phyloP scores from a whole-genome alignment of 2,329 filamentous ascomycete genomes.

The Stemphylium beticola region DNA sequence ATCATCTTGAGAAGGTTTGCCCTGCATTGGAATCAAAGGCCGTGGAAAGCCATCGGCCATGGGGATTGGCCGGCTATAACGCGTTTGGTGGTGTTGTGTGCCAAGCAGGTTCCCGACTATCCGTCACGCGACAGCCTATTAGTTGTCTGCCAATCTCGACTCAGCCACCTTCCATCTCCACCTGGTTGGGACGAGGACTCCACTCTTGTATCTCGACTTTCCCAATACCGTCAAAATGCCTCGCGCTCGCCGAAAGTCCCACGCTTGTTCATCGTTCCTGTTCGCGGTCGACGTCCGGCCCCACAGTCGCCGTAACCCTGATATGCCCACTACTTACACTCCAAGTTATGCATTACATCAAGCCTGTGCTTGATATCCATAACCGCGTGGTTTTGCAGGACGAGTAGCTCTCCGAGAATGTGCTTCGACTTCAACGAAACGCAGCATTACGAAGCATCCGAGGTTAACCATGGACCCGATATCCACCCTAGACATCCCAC shows the following conservation, averaged over 20 bases:
- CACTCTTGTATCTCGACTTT: conserved; percentile 15
- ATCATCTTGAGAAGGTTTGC: conserved; percentile 13
- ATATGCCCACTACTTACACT: not conserved
- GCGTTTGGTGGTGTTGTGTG: conserved; percentile 8
- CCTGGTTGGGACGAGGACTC: conserved; percentile 13
- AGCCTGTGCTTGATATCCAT: not conserved
- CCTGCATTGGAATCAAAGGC: conserved; percentile 9
- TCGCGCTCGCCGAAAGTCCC: conserved; percentile 11
- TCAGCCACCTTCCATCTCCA: conserved; percentile 20
- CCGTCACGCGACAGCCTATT: conserved; percentile 16
- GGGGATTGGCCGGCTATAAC: conserved; percentile 17
- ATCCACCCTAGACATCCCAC: conserved; percentile 2
- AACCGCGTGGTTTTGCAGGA: not conserved
- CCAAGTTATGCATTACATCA: conserved; percentile 1
- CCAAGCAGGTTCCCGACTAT: conserved; percentile 9
- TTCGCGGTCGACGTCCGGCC: conserved; percentile 3
- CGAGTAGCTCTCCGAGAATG: not conserved
- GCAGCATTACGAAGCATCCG: conserved; percentile 3
- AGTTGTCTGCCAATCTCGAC: conserved; percentile 16
- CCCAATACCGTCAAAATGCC: conserved; percentile 17
- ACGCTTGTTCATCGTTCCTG: conserved; percentile 1
- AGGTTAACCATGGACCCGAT: not conserved
- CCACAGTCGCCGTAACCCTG: conserved; percentile 8
- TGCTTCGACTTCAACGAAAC: not conserved
- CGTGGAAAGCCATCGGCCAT: conserved; percentile 5